A percentile compares a stretch with the other conserved stretches of the same genome.
Evolutionary conservation across 768 basidiomycete species (phyloP).

Genomic region (Boletellus emodensis): DNA sequence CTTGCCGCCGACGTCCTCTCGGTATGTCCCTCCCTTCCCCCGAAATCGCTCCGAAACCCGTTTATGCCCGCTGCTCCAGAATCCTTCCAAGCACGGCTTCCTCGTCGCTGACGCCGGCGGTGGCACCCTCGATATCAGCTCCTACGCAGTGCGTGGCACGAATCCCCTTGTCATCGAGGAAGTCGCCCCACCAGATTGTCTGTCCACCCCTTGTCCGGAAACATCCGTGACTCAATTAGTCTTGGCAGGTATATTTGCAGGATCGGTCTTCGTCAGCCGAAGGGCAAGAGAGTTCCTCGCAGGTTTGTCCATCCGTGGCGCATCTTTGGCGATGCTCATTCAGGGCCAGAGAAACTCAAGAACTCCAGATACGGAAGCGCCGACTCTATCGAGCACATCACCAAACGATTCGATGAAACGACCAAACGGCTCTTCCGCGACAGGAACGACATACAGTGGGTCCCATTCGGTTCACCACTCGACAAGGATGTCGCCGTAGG

Average conservation of each 20-base stretch:
- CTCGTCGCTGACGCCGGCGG: constrained; percentile 79
- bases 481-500: constrained; percentile 70
- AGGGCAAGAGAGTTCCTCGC: constrained; percentile 69
- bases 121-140: constrained; percentile 77
- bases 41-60: not conserved
- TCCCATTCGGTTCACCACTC: constrained; percentile 72
- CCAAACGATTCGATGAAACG: constrained; percentile 76
- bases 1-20: constrained; percentile 74
- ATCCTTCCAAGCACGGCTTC: constrained; percentile 72
- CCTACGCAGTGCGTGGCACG: constrained; percentile 70
- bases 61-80: constrained; percentile 37
- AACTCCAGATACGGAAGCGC: constrained; percentile 67
- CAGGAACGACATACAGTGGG: constrained; percentile 61
- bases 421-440: constrained; percentile 78
- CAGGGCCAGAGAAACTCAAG: constrained; percentile 59
- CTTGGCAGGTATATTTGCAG: constrained; percentile 68
- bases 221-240: not conserved
- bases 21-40: constrained; percentile 36
- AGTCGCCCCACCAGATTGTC: constrained; percentile 79
- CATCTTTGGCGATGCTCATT: constrained; percentile 4
- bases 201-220: constrained; percentile 19
- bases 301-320: constrained; percentile 36
- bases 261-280: constrained; percentile 78
- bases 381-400: constrained; percentile 74
- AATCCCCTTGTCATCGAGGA: constrained; percentile 75